These are phyloP conservation scores for Chondrostereum purpureum DNA, from an alignment of 1,284 basidiomycete species.

Conservation along the genomic window DNA sequence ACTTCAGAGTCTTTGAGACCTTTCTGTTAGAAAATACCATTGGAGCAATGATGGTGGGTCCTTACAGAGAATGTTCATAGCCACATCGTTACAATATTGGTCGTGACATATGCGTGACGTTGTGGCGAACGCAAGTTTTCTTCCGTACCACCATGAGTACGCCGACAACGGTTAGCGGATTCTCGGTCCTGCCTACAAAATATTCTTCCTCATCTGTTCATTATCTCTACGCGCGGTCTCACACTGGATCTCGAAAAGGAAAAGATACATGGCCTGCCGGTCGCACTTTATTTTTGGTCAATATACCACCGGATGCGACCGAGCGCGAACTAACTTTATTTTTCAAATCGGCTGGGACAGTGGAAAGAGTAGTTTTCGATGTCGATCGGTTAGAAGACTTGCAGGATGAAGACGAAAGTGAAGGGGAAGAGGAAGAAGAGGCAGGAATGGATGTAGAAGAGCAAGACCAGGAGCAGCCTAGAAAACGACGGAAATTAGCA, in stretches of 20 bases:
- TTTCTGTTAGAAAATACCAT: not conserved
- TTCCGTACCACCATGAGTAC: constrained; percentile 17
- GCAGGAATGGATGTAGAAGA: constrained; percentile 24
- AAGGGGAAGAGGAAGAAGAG: constrained; percentile 29
- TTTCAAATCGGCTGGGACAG: constrained; percentile 69
- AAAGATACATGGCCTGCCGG: constrained; percentile 46
- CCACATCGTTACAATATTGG: not conserved
- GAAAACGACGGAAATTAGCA: constrained; percentile 41
- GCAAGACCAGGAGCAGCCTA: constrained; percentile 24
- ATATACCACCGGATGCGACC: constrained; percentile 80
- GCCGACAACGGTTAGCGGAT: constrained; percentile 38
- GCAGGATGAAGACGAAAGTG: constrained; percentile 22
- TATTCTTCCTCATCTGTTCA: constrained; percentile 53
- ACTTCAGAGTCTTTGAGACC: not conserved
- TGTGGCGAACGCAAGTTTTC: not conserved
- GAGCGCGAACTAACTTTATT: constrained; percentile 68
- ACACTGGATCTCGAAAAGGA: constrained; percentile 40
- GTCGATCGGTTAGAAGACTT: constrained; percentile 26
- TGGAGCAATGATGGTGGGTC: not conserved
- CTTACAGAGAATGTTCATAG: not conserved
- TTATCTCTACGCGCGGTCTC: constrained; percentile 55
- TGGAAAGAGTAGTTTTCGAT: constrained; percentile 70
- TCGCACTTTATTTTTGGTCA: constrained; percentile 80
- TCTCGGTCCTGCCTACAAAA: constrained; percentile 50
- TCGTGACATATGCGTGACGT: not conserved